phyloP scores from a whole-genome alignment of 768 basidiomycete genomes.

The Termitomyces eurrhizus region DNA sequence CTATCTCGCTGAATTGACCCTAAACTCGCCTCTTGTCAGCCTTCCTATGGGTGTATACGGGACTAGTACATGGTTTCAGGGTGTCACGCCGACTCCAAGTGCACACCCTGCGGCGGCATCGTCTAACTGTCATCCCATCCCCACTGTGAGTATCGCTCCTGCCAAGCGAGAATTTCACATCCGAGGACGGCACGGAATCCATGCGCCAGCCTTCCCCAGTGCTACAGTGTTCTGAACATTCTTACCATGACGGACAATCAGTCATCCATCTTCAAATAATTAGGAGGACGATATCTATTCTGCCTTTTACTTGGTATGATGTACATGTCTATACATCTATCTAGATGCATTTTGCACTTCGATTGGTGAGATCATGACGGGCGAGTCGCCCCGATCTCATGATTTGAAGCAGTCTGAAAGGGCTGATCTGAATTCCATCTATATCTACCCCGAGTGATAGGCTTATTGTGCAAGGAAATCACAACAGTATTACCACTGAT shows the following conservation, averaged over 20 bases:
- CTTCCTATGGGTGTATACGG: slow-evolving; percentile 70
- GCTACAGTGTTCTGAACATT: neutral
- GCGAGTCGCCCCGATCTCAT: neutral
- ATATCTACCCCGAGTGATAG: neutral
- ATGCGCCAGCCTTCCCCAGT: neutral
- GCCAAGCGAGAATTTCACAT: neutral
- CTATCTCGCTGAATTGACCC: neutral
- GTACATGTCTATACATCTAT: neutral
- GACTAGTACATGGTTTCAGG: slow-evolving; percentile 67
- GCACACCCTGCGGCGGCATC: slow-evolving; percentile 58
- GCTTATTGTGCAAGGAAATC: too few relatives aligned
- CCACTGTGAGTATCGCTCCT: slow-evolving; percentile 29
- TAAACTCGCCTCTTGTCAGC: slow-evolving; percentile 18
- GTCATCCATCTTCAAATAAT: neutral
- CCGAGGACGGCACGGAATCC: neutral
- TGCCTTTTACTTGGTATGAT: neutral
- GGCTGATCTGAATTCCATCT: neutral
- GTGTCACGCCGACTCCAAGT: slow-evolving; percentile 49
- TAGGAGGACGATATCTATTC: neutral
- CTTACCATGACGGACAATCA: neutral
- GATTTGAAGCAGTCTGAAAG: neutral
- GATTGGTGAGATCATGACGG: neutral
- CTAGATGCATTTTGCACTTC: neutral
- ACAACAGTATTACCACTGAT: too few relatives aligned
- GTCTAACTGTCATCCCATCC: slow-evolving; percentile 53